Percentiles rank a stretch among this genome's conserved stretches.
These are phyloP conservation scores for Cryphonectria naterciae DNA, from an alignment of 2,329 filamentous ascomycete genomes.

Conservation along the genomic window DNA sequence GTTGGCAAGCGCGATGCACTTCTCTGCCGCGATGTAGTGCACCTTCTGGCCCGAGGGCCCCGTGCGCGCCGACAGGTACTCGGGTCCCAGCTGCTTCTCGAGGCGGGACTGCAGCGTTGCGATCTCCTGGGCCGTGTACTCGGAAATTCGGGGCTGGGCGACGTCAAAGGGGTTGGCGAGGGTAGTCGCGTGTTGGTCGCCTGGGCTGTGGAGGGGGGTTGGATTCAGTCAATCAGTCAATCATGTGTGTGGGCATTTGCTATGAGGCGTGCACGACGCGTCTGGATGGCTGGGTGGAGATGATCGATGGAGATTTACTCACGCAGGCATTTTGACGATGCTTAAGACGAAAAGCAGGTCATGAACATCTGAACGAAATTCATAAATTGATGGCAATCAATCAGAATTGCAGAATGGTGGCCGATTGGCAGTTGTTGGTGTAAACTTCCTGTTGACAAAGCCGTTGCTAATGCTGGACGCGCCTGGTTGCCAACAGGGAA, in stretches of 20 bases:
- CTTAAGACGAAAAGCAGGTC: constrained; percentile 6
- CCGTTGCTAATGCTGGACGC: constrained; percentile 20
- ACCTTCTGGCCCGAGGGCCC: constrained; percentile 85
- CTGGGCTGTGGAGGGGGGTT: constrained; percentile 55
- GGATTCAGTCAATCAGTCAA: neutral
- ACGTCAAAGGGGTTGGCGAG: constrained; percentile 84
- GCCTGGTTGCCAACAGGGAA: constrained; percentile 17
- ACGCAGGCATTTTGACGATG: constrained; percentile 49
- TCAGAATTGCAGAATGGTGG: neutral
- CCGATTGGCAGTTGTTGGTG: neutral
- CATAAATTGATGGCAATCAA: neutral
- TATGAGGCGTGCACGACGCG: constrained; percentile 15
- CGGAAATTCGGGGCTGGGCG: constrained; percentile 66
- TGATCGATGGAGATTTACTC: constrained; percentile 32
- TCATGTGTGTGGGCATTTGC: neutral
- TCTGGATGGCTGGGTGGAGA: constrained; percentile 27
- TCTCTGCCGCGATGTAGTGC: constrained; percentile 94
- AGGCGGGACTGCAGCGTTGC: constrained; percentile 84
- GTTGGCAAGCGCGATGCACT: constrained; percentile 92
- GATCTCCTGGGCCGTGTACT: constrained; percentile 89
- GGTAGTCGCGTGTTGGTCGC: constrained; percentile 65
- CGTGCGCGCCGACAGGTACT: constrained; percentile 87
- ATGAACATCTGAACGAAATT: neutral
- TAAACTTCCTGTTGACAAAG: neutral
- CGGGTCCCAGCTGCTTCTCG: constrained; percentile 91